phyloP scores from a whole-genome alignment of 106 monocot genomes.

The Ottelia alismoides region DNA sequence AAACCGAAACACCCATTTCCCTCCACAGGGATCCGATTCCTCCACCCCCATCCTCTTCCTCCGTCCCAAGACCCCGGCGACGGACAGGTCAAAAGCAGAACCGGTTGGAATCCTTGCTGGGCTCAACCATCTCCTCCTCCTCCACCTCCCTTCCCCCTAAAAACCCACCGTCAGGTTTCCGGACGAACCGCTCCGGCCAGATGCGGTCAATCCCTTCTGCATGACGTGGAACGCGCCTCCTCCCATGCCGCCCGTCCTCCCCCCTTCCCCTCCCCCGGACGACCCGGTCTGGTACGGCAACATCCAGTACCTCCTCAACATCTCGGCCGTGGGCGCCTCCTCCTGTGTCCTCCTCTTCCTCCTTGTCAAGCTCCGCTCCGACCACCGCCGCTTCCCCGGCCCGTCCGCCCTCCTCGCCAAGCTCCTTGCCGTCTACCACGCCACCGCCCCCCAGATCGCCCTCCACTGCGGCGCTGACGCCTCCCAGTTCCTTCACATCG shows the following conservation, averaged over 20 bases:
- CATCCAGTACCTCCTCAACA: slow-evolving; percentile 95
- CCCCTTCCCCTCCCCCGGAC: slow-evolving; percentile 19
- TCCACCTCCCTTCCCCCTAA: too few species aligned
- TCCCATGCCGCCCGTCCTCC: slow-evolving; percentile 10
- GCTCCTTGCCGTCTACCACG: slow-evolving; percentile 85
- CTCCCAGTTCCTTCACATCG: slow-evolving; percentile 84
- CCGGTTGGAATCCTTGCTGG: too few species aligned
- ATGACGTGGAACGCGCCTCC: neutral
- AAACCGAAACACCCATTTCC: neutral
- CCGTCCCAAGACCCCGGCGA: too few species aligned
- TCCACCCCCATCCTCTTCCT: neutral
- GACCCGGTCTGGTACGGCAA: slow-evolving; percentile 77
- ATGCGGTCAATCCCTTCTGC: neutral
- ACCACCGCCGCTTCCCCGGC: slow-evolving; percentile 76
- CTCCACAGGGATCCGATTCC: too few species aligned
- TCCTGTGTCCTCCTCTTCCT: slow-evolving; percentile 86
- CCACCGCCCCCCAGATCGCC: slow-evolving; percentile 64
- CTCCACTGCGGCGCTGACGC: slow-evolving; percentile 98
- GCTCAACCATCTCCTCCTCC: too few species aligned
- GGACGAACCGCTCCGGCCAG: neutral
- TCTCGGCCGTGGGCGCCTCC: slow-evolving; percentile 62
- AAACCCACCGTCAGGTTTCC: neutral
- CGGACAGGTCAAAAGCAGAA: too few species aligned
- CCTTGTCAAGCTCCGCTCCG: slow-evolving; percentile 84
- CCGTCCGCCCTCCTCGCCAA: slow-evolving; percentile 76